Conservation (phyloP, 1,139 yeast genomes). For the Debaryomyces subglobosus region DNA sequence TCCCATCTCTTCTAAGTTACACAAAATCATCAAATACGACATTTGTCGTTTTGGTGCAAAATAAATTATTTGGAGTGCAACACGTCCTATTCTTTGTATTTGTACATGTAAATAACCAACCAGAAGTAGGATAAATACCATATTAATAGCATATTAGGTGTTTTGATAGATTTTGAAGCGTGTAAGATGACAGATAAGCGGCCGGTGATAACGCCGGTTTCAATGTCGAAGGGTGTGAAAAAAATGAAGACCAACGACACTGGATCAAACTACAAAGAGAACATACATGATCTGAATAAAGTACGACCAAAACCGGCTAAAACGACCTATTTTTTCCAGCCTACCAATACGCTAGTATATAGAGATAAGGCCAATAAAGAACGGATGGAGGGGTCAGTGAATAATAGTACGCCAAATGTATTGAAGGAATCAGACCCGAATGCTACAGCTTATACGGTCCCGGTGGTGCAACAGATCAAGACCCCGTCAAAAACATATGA, state of each 20-base stretch:
- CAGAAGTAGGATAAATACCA: background rate
- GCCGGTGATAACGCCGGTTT: background rate
- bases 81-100: conserved; percentile 8
- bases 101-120: conserved; percentile 8
- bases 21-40: conserved; percentile 1
- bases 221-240: background rate
- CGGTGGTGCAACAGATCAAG: background rate
- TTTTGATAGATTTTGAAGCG: background rate
- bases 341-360: conserved; percentile 32
- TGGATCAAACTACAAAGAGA: conserved; percentile 1
- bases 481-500: conserved; percentile 2
- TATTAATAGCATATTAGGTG: background rate
- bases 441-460: background rate
- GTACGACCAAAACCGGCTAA: conserved; percentile 24
- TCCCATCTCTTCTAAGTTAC: conserved; percentile 7
- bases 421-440: conserved; percentile 3
- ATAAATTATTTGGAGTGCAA: conserved; percentile 8
- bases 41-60: conserved; percentile 8
- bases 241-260: background rate
- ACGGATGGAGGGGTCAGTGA: background rate
- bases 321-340: conserved; percentile 42
- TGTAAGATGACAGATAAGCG: conserved; percentile 5
- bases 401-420: background rate
- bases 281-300: conserved; percentile 4
- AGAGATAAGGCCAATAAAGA: background rate